phyloP scores from a whole-genome alignment of 2,329 filamentous ascomycete genomes.

The Verticillium dahliae region DNA sequence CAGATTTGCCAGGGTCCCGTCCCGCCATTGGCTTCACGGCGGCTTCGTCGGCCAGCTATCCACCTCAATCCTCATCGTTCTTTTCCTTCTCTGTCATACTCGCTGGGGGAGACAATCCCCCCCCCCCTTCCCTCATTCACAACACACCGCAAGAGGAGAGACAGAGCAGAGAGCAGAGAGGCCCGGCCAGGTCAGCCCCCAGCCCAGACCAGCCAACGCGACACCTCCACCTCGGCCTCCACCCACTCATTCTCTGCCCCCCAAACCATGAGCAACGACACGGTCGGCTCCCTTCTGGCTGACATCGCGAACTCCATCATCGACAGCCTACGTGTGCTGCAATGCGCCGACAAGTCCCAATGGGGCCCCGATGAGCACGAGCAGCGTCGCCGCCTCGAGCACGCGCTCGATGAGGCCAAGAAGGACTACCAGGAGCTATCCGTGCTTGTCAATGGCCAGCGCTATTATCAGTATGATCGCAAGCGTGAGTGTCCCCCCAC shows the following conservation, averaged over 20 bases:
- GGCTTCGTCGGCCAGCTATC: background rate
- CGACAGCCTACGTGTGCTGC: slow-evolving; percentile 46
- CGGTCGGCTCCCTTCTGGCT: slow-evolving; percentile 52
- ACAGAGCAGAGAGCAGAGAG: background rate
- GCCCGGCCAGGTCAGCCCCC: background rate
- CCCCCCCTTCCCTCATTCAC: background rate
- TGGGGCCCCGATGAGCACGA: slow-evolving; percentile 56
- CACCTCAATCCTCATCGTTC: background rate
- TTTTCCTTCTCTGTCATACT: background rate
- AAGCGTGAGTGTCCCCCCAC: slow-evolving; percentile 33
- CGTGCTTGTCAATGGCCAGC: slow-evolving; percentile 46
- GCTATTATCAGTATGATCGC: slow-evolving; percentile 52
- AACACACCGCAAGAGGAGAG: background rate
- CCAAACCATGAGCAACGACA: slow-evolving; percentile 34
- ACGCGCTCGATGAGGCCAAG: slow-evolving; percentile 51
- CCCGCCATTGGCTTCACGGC: background rate
- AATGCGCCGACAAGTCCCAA: slow-evolving; percentile 50
- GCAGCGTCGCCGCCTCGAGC: slow-evolving; percentile 47
- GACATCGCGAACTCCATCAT: slow-evolving; percentile 47
- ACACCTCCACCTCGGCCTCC: background rate
- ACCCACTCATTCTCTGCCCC: background rate
- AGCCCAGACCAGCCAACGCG: background rate
- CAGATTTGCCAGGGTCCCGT: background rate
- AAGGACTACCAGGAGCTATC: slow-evolving; percentile 54
- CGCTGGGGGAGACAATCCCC: background rate